These are phyloP conservation scores for Colletotrichum euphorbiae DNA, from an alignment of 2,329 filamentous ascomycete species.

Conservation along the genomic window DNA sequence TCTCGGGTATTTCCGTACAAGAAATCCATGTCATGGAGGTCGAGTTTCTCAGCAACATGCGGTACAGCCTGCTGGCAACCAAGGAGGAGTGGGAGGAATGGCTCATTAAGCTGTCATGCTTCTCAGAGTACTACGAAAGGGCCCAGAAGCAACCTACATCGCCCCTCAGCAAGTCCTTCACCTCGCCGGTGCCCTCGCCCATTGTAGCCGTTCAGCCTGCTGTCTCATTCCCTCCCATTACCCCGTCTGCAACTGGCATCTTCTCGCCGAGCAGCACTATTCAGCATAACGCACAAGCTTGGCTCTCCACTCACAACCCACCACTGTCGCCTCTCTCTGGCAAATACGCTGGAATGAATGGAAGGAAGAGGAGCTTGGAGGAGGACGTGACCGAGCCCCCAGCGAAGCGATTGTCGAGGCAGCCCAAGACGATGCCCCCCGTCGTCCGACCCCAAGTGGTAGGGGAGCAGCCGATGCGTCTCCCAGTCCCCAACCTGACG, in stretches of 20 bases:
- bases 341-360: conserved; percentile 53
- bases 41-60: conserved; percentile 99
- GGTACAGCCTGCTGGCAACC: conserved; percentile 90
- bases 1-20: conserved; percentile 90
- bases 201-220: conserved; percentile 50
- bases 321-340: conserved; percentile 61
- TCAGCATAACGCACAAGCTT: conserved; percentile 50
- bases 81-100: conserved; percentile 88
- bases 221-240: conserved; percentile 49
- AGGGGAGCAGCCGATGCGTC: conserved; percentile 55
- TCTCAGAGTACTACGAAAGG: conserved; percentile 84
- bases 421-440: conserved; percentile 42
- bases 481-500: conserved; percentile 79
- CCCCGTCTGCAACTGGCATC: conserved; percentile 48
- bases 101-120: conserved; percentile 85
- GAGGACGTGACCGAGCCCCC: conserved; percentile 64
- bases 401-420: conserved; percentile 61
- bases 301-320: conserved; percentile 53
- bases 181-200: conserved; percentile 64
- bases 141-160: conserved; percentile 61
- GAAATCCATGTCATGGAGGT: conserved; percentile 99
- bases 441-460: conserved; percentile 30
- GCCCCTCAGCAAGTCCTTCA: conserved; percentile 53
- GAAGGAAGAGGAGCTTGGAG: conserved; percentile 65
- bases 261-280: conserved; percentile 55